These are phyloP conservation scores for Planoprotostelium fungivorum DNA, from an alignment of 78 protist species.

Conservation along the genomic window DNA sequence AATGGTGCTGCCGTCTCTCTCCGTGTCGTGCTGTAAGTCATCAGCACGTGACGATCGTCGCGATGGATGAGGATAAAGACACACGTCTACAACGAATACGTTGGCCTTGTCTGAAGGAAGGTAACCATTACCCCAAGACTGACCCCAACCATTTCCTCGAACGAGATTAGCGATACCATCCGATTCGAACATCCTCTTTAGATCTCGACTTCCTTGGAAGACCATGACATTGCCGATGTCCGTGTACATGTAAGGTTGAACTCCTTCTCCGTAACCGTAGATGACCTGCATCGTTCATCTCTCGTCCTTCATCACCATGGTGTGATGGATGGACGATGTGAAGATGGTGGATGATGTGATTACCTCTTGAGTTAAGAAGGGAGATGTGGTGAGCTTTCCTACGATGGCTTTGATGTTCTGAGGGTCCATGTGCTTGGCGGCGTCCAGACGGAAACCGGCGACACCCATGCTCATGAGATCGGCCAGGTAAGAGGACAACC, in stretches of 20 bases:
- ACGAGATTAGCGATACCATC: background rate
- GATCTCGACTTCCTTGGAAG: background rate
- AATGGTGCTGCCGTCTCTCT: background rate
- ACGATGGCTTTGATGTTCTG: background rate
- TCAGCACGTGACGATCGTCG: no score
- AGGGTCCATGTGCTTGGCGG: constrained; percentile 5
- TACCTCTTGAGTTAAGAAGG: background rate
- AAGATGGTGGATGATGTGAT: background rate
- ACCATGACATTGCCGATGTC: background rate
- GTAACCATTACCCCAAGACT: background rate
- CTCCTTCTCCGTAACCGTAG: background rate
- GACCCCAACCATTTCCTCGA: background rate
- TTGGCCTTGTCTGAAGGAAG: background rate
- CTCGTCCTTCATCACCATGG: no score
- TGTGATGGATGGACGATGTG: no score
- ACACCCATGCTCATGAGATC: constrained; percentile 12
- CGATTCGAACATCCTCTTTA: background rate
- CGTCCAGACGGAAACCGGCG: constrained; percentile 12
- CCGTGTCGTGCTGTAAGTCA: background rate
- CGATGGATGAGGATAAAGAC: no score
- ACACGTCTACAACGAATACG: background rate
- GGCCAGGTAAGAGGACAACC: background rate
- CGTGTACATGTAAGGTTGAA: background rate
- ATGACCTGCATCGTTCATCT: no score
- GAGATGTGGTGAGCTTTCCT: background rate